Evolutionary conservation across 306 rosid species (phyloP).

Genomic region (Pyrus bretschneideri): DNA sequence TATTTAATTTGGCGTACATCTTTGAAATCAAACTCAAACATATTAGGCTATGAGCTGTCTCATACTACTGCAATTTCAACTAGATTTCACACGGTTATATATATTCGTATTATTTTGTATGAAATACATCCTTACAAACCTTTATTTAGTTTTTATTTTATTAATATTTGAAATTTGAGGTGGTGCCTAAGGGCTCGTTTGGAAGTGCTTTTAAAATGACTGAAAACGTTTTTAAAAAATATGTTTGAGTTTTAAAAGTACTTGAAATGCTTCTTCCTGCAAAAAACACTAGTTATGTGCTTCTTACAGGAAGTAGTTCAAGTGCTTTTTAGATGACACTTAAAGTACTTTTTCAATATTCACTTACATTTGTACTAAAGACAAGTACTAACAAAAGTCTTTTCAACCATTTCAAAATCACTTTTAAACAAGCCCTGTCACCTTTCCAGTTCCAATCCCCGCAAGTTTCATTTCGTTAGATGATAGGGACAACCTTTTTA

Average conservation of each 20-base stretch:
- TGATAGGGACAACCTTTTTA: background rate
- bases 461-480: background rate
- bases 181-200: background rate
- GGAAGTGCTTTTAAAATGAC: too few relatives aligned
- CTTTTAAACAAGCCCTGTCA: too few relatives aligned
- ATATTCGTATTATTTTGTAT: background rate
- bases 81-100: background rate
- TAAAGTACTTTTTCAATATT: too few relatives aligned
- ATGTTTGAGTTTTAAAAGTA: too few relatives aligned
- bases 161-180: background rate
- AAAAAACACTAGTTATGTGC: too few relatives aligned
- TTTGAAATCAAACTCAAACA: background rate
- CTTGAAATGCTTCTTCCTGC: too few relatives aligned
- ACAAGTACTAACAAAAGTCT: too few relatives aligned
- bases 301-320: rapidly evolving
- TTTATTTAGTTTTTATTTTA: background rate
- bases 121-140: background rate
- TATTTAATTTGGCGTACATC: background rate
- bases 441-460: background rate
- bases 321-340: rapidly evolving
- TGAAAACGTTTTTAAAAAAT: too few relatives aligned
- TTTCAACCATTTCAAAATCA: too few relatives aligned
- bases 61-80: background rate
- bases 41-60: background rate
- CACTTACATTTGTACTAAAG: too few relatives aligned